Evolutionary conservation across 2,329 filamentous ascomycete species (phyloP).

Genomic region (Dactylellina drechsleri): DNA sequence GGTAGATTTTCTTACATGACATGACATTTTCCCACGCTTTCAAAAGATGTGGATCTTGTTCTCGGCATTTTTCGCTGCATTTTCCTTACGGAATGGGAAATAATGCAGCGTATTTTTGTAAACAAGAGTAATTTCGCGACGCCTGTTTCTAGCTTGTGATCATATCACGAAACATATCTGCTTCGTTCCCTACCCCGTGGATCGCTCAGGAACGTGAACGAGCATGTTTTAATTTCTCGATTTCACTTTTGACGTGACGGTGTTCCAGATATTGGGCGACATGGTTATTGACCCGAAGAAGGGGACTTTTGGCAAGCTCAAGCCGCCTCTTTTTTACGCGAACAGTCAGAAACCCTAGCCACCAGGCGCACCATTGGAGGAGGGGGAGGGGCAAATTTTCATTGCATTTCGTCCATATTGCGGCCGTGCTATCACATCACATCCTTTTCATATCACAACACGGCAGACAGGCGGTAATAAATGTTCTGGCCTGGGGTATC

Average conservation of each 20-base stretch:
- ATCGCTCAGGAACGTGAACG: slow-evolving; percentile 23
- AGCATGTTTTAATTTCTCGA: no score
- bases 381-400: slow-evolving; percentile 24
- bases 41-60: slow-evolving; percentile 11
- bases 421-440: slow-evolving; percentile 25
- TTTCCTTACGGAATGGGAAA: slow-evolving; percentile 5
- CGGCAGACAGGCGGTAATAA: slow-evolving; percentile 19
- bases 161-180: slow-evolving; percentile 40
- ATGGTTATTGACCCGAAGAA: slow-evolving; percentile 24
- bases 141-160: slow-evolving; percentile 53
- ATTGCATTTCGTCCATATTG: neutral
- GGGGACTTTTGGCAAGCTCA: slow-evolving; percentile 28
- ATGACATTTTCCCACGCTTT: slow-evolving; percentile 11
- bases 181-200: neutral
- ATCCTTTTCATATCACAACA: slow-evolving; percentile 47
- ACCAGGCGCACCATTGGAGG: slow-evolving; percentile 40
- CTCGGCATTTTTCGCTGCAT: slow-evolving; percentile 1
- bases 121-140: slow-evolving; percentile 8
- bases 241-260: slow-evolving; percentile 4
- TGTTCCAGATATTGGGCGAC: slow-evolving; percentile 6
- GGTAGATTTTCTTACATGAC: slow-evolving; percentile 9
- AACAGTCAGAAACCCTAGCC: slow-evolving; percentile 43
- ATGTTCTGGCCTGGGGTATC: slow-evolving; percentile 35
- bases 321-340: slow-evolving; percentile 40
- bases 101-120: neutral